Percentiles rank a stretch among this genome's conserved stretches.
phyloP scores from a whole-genome alignment of 208 protist species.

The Acanthamoeba triangularis region DNA sequence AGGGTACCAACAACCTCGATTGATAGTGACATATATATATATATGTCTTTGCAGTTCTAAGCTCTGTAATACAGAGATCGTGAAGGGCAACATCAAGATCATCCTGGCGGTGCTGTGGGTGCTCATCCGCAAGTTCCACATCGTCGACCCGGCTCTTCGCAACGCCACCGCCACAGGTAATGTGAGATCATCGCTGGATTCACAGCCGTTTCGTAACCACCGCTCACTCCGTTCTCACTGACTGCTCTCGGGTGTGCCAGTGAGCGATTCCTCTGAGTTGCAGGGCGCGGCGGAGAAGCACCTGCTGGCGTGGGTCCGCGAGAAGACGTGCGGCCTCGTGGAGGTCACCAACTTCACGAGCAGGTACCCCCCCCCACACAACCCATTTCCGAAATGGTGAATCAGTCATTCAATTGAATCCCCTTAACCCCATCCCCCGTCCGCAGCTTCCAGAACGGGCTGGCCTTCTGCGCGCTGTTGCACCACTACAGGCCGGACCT shows the following conservation, averaged over 20 bases:
- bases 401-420: background rate
- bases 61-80: background rate
- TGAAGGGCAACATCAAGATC: constrained; percentile 15
- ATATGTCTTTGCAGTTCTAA: no score
- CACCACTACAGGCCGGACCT: constrained; percentile 12
- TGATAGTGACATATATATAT: background rate
- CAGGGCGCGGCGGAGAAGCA: constrained; percentile 49
- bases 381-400: background rate
- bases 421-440: background rate
- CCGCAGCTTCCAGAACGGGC: constrained; percentile 15
- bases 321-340: background rate
- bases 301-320: constrained; percentile 33
- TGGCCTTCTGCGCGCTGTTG: constrained; percentile 53
- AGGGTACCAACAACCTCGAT: background rate
- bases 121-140: constrained; percentile 67
- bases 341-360: constrained; percentile 62
- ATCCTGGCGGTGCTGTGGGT: constrained; percentile 27
- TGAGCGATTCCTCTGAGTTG: constrained; percentile 37
- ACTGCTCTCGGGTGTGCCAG: background rate
- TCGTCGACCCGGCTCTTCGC: constrained; percentile 19
- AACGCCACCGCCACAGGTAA: background rate
- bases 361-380: background rate
- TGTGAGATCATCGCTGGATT: no score
- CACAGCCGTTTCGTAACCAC: no score
- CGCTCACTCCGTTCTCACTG: background rate